These are phyloP conservation scores for Polyporus arcularius DNA, from an alignment of 768 basidiomycete species.

Conservation along the genomic window DNA sequence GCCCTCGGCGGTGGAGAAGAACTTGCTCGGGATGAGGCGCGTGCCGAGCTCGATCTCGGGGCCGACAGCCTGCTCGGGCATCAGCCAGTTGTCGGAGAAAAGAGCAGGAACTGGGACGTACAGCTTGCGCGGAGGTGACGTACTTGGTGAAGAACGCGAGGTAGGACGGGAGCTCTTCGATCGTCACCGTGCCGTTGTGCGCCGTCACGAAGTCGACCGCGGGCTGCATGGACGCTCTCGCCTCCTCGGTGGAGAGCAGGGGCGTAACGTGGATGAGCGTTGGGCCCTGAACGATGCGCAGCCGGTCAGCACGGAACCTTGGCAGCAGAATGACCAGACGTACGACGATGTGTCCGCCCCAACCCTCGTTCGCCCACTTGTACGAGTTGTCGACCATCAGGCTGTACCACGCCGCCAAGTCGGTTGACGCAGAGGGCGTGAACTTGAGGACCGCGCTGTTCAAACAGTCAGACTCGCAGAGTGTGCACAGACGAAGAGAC, in stretches of 20 bases:
- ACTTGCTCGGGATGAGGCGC: constrained; percentile 29
- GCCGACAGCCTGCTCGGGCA: constrained; percentile 24
- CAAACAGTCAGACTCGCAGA: neutral
- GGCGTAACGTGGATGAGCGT: constrained; percentile 45
- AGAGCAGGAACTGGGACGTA: constrained; percentile 17
- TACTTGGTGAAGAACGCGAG: constrained; percentile 35
- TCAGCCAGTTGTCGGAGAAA: no score
- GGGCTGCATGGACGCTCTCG: constrained; percentile 39
- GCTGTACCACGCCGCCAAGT: constrained; percentile 28
- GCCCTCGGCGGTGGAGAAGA: constrained; percentile 27
- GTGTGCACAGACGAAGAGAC: neutral
- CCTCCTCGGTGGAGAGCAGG: constrained; percentile 36
- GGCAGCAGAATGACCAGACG: constrained; percentile 25
- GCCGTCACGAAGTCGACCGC: constrained; percentile 30
- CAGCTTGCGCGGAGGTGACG: constrained; percentile 27
- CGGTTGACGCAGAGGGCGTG: constrained; percentile 19
- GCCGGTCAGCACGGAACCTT: no score
- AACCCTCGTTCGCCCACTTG: constrained; percentile 36
- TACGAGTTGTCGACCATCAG: constrained; percentile 33
- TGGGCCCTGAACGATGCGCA: constrained; percentile 18
- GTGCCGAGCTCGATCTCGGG: constrained; percentile 26
- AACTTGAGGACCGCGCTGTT: constrained; percentile 32
- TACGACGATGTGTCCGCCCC: constrained; percentile 40
- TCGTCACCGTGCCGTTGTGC: constrained; percentile 31
- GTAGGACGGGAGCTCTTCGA: constrained; percentile 36